Evolutionary conservation across 2,329 filamentous ascomycete species (phyloP), one percentile per base, ranked within the genome.

Genomic region (Colletotrichum godetiae): DNA sequence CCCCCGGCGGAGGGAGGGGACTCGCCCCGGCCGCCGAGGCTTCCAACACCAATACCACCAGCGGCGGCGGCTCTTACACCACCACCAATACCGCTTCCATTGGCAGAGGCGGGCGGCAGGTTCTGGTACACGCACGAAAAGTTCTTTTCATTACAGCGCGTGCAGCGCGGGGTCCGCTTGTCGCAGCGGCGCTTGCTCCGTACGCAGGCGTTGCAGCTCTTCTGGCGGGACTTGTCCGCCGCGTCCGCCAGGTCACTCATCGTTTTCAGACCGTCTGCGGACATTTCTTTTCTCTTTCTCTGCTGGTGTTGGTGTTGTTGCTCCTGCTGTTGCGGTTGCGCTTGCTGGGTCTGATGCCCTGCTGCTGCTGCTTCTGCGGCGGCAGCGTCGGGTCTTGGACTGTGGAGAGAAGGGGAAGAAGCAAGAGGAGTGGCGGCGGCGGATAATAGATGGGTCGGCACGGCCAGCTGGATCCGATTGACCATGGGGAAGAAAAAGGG

Each of bases 191-290:
- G 81, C 78, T 87, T 87, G 78, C 84, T 83, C 66, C 81, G 81
- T 61, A 87, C 85, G 76, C 86, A 87, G 66, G 84, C 82, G 75
- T 87, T 85, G 81, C 85, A 87, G 80, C 84, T 87, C 82, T 86
- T 87, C 76, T 87, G 86, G 72, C 85, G 80, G 88, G 83, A 90
- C 56, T 83, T 81, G 49, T 82, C 80, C 46, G 76, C 75, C 27
- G 61, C 65, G 65, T 75, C 73, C 29, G 24, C 52, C 57, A 60
- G 10, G 11, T 72, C 59, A 24, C 42, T 46, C 46, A 59, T 35
- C 62, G 42, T 42, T 12, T 35, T 56, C 29, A 49, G 27, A 27
- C 53, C 29, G 15, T 58, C 67, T 13, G 71, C 61, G 57, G 62
- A 53, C 57, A 73, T 46, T 29, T 15, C 24, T 58, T 27, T 61